Percentiles rank a stretch among this genome's conserved stretches.
Conservation (phyloP, 345 rosid genomes). For the Brassica juncea region DNA sequence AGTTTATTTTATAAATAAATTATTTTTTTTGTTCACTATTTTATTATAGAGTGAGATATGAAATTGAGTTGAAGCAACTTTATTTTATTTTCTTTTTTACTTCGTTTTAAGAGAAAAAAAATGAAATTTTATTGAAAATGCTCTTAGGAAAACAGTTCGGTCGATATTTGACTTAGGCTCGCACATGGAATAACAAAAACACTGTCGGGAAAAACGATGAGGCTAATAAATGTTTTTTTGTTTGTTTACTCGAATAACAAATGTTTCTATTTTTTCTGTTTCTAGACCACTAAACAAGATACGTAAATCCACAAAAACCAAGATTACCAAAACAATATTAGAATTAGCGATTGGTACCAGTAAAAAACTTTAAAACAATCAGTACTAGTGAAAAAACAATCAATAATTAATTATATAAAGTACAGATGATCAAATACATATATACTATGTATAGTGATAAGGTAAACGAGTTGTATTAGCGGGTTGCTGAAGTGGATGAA, state of each 20-base stretch:
- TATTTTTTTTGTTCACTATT: too few species aligned
- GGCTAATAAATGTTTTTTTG: neutral
- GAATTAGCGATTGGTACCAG: neutral
- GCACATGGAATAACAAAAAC: conserved; percentile 36
- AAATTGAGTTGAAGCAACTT: too few species aligned
- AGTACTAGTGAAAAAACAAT: neutral
- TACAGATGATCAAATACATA: neutral
- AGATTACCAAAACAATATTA: neutral
- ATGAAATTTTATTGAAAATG: too few species aligned
- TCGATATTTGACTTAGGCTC: conserved; percentile 9
- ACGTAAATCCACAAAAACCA: neutral
- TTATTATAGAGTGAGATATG: too few species aligned
- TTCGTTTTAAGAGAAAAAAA: too few species aligned
- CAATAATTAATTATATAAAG: neutral
- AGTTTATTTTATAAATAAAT: too few species aligned
- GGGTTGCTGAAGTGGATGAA: neutral
- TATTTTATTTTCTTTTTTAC: too few species aligned
- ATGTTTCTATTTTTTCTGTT: neutral
- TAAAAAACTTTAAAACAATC: neutral
- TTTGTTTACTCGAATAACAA: neutral
- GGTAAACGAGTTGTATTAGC: neutral
- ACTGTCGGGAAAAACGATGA: neutral
- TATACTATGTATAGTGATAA: neutral
- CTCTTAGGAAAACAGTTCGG: conserved; percentile 1
- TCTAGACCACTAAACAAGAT: neutral